Percentiles rank a stretch among this genome's conserved stretches.
Conservation (phyloP, 805 yeast species). For the Torulaspora microellipsoides region DNA sequence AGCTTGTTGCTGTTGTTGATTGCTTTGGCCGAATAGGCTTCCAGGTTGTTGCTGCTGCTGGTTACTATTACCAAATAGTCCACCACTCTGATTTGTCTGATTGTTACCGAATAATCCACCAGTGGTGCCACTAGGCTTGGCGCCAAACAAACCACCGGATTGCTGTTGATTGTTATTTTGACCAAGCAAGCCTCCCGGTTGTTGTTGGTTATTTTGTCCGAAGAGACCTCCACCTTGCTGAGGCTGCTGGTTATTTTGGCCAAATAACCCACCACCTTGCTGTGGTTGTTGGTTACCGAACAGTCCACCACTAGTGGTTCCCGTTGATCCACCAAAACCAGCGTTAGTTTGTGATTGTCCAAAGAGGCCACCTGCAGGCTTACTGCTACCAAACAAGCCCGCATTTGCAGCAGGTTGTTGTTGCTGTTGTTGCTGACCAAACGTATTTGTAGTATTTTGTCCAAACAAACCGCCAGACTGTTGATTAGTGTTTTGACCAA, state of each 20-base stretch:
- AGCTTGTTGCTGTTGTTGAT: conserved; percentile 14
- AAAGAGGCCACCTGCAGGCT: conserved; percentile 26
- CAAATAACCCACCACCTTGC: conserved; percentile 26
- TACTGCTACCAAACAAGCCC: conserved; percentile 34
- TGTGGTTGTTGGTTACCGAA: conserved; percentile 29
- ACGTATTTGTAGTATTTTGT: conserved; percentile 13
- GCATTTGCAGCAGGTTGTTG: conserved; percentile 20
- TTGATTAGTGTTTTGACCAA: conserved; percentile 36
- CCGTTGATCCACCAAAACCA: conserved; percentile 34
- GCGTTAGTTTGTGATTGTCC: conserved; percentile 26
- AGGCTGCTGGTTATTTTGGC: conserved; percentile 26
- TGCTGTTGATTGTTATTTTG: conserved; percentile 21
- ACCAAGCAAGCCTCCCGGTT: conserved; percentile 32
- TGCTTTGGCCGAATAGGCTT: conserved; percentile 32
- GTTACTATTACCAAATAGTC: conserved; percentile 31
- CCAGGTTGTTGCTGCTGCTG: conserved; percentile 22
- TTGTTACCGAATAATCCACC: conserved; percentile 38
- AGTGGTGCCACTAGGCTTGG: conserved; percentile 28
- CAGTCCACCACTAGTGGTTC: conserved; percentile 10
- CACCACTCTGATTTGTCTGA: conserved; percentile 22
- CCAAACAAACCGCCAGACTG: conserved; percentile 35
- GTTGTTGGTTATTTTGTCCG: conserved; percentile 34
- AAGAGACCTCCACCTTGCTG: conserved; percentile 35
- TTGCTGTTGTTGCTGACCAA: conserved; percentile 14
- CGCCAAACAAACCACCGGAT: conserved; percentile 39